Conservation (phyloP, 2,329 filamentous ascomycete species). For the Penicillium sp. region DNA sequence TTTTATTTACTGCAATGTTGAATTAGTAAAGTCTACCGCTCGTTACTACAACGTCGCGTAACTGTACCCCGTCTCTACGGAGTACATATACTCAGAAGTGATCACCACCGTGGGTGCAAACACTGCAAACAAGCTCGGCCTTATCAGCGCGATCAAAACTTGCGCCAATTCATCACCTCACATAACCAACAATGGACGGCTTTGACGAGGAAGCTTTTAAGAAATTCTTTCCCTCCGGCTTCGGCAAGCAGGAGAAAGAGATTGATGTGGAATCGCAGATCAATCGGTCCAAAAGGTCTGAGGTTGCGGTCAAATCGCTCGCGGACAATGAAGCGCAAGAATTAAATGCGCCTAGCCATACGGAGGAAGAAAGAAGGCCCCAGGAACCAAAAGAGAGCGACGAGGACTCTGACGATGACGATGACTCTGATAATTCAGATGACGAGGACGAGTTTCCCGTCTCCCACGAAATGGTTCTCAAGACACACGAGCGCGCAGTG, state of each 20-base stretch:
- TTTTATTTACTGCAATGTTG: not conserved
- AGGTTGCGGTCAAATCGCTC: constrained; percentile 37
- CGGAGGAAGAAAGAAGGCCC: constrained; percentile 24
- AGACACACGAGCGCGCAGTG: constrained; percentile 85
- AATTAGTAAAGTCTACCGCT: not conserved
- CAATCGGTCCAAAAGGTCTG: constrained; percentile 68
- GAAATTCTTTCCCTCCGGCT: constrained; percentile 73
- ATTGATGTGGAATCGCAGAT: constrained; percentile 78
- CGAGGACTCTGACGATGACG: constrained; percentile 53
- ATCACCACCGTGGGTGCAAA: constrained; percentile 19
- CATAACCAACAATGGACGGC: constrained; percentile 36
- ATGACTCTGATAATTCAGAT: constrained; percentile 62
- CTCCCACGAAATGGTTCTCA: constrained; percentile 88
- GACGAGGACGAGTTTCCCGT: constrained; percentile 88
- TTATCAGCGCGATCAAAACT: constrained; percentile 13
- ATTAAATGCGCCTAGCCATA: constrained; percentile 25
- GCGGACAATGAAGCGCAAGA: constrained; percentile 25
- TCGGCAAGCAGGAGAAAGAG: constrained; percentile 76
- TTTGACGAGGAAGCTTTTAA: constrained; percentile 49
- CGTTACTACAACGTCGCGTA: not conserved
- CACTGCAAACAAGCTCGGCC: constrained; percentile 27
- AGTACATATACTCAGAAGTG: not conserved
- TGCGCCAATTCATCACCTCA: constrained; percentile 6
- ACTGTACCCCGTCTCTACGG: not conserved
- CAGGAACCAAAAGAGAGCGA: constrained; percentile 34